Evolutionary conservation across 2,329 filamentous ascomycete species (phyloP).

Genomic region (Torrubiellomyces zombiae): DNA sequence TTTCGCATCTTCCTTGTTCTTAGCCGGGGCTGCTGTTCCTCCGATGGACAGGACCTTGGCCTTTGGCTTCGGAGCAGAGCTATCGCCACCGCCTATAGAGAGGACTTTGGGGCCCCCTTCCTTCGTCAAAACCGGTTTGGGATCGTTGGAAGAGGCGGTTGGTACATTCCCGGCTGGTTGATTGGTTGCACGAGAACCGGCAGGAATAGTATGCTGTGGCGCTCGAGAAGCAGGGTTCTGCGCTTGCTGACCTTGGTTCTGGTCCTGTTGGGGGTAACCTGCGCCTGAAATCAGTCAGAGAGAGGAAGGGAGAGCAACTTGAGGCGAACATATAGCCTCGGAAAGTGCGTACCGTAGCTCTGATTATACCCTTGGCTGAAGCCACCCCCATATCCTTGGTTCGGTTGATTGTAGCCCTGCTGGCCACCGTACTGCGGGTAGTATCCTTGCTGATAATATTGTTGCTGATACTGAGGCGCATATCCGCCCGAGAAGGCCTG

Average conservation of each 20-base stretch:
- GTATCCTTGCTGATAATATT: conserved; percentile 29
- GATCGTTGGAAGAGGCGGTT: conserved; percentile 14
- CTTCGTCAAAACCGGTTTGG: conserved; percentile 36
- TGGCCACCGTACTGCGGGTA: conserved; percentile 37
- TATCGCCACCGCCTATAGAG: conserved; percentile 48
- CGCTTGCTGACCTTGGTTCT: conserved; percentile 28
- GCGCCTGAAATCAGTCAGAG: too few species aligned
- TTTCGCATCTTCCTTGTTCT: conserved; percentile 33
- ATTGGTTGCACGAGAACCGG: conserved; percentile 4
- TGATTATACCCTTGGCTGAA: conserved; percentile 34
- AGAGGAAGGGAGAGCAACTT: too few species aligned
- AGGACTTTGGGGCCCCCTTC: conserved; percentile 46
- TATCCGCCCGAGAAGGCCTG: conserved; percentile 47
- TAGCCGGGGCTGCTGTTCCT: conserved; percentile 15
- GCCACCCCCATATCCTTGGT: conserved; percentile 34
- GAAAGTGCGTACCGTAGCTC: conserved; percentile 10
- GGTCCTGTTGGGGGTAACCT: conserved; percentile 36
- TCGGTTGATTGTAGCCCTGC: conserved; percentile 32
- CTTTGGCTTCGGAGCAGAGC: conserved; percentile 37
- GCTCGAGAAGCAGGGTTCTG: conserved; percentile 10
- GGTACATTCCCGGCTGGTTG: conserved; percentile 8
- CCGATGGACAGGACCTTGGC: conserved; percentile 29
- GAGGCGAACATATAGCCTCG: too few species aligned
- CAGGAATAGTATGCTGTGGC: conserved; percentile 2
- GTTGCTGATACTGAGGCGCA: conserved; percentile 37